Evolutionary conservation across 2,329 filamentous ascomycete genomes (phyloP), one percentile per base, ranked within the genome.

Genomic region (Anisogramma anomala): DNA sequence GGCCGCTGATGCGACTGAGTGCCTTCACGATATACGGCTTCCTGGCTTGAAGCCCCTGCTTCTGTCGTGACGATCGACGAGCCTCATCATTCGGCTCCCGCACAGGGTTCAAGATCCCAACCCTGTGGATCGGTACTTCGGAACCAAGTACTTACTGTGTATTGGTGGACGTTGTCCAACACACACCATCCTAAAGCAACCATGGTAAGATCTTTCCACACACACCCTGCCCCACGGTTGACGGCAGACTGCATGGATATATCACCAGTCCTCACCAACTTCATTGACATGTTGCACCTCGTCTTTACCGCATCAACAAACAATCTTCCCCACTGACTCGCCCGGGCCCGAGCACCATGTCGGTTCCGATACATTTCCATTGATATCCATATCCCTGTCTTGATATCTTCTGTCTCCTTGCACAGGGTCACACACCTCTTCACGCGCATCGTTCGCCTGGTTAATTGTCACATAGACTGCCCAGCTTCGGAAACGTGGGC

Each of bases 181-280:
- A 56, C 56, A 59, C 55, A 59, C 55, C 55, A 58, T 59, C 53
- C 59, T 53, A 52, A 57, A 58, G 55, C 59, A 58, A 66, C 58
- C 56, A 70, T 71, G 67, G 67, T 71, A 68, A 69, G 67, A 57
- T 50, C 51, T 43, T 39, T 51, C 30, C 33, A 48, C 42, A 55
- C 33, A 48, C 42, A 55, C 56, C 55, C 54, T 56, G 52, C 53
- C 60, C 52, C 53, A 56, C 54, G 57, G 52, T 55, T 55, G 52
- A 54, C 60, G 64, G 64, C 57, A 62, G 57, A 56, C 55, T 65
- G 62, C 64, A 67, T 63, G 57, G 53, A 58, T 65, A 63, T 64
- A 62, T 65, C 58, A 63, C 57, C 54, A 54, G 20, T 17, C 38
- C 33, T 41, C 32, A 25, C 30, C 42, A 39, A 44, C 46, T 45